Evolutionary conservation across 78 protist species (phyloP).

Genomic region (Dictyostelium citrinum): DNA sequence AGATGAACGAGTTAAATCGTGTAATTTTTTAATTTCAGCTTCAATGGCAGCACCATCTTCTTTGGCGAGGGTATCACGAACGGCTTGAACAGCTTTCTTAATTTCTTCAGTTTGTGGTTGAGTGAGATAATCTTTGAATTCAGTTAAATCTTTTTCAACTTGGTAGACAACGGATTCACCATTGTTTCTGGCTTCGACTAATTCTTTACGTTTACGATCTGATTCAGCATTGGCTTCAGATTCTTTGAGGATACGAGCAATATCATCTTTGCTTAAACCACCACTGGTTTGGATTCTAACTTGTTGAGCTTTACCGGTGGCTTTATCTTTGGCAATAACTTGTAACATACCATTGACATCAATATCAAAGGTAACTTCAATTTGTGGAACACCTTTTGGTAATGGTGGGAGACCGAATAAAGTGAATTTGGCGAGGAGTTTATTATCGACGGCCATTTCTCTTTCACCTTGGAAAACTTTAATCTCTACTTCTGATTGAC

Average conservation of each 20-base stretch:
- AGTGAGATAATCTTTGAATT: conserved; percentile 64
- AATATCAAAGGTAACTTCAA: conserved; percentile 84
- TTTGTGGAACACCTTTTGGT: conserved; percentile 92
- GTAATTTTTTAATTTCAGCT: conserved; percentile 54
- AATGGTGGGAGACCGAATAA: conserved; percentile 97
- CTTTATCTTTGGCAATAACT: conserved; percentile 95
- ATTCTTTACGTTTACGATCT: conserved; percentile 65
- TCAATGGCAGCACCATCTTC: conserved; percentile 35
- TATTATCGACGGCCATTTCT: conserved; percentile 97
- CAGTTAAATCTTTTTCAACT: conserved; percentile 55
- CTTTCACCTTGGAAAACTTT: conserved; percentile 99
- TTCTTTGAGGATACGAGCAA: conserved; percentile 96
- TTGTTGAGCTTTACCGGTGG: conserved; percentile 94
- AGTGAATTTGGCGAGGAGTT: conserved; percentile 95
- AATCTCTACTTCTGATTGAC: conserved; percentile 98
- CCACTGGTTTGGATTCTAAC: conserved; percentile 94
- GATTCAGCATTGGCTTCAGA: conserved; percentile 90
- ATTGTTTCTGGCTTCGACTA: conserved; percentile 69
- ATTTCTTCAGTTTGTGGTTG: conserved; percentile 60
- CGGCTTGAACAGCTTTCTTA: not conserved
- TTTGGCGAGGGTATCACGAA: conserved; percentile 27
- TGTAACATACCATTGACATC: conserved; percentile 85
- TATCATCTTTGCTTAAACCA: conserved; percentile 95
- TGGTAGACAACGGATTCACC: conserved; percentile 67
- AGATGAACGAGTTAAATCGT: conserved; percentile 35